These are phyloP conservation scores for Chrysoporthe deuterocubensis DNA, from an alignment of 2,329 filamentous ascomycete species.

Conservation along the genomic window DNA sequence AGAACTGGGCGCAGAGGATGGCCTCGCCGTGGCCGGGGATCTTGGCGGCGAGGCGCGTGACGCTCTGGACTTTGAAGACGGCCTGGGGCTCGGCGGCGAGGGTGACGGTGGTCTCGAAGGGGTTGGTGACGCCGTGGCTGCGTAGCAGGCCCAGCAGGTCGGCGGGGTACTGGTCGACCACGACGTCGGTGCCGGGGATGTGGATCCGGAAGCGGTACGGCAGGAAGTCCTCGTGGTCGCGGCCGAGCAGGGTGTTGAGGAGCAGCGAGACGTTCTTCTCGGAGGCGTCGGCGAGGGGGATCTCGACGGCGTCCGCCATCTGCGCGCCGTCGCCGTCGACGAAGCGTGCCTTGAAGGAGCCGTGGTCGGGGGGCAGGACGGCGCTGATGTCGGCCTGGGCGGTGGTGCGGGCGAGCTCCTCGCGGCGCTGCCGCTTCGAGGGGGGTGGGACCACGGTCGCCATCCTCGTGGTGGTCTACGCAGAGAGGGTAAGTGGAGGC, in stretches of 20 bases:
- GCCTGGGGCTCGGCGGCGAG: conserved; percentile 78
- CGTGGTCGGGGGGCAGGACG: conserved; percentile 69
- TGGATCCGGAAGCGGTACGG: conserved; percentile 66
- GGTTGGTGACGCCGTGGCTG: conserved; percentile 60
- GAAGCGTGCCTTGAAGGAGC: conserved; percentile 85
- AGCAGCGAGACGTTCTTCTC: conserved; percentile 89
- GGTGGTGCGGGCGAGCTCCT: conserved; percentile 70
- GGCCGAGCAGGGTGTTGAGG: conserved; percentile 77
- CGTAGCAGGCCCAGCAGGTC: conserved; percentile 59
- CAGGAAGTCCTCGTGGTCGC: conserved; percentile 62
- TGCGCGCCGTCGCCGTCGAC: conserved; percentile 78
- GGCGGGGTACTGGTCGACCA: conserved; percentile 60
- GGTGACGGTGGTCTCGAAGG: conserved; percentile 56
- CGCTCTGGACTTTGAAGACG: conserved; percentile 89
- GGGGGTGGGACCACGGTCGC: conserved; percentile 42
- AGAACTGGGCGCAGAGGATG: conserved; percentile 86
- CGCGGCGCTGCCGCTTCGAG: conserved; percentile 79
- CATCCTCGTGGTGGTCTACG: conserved; percentile 31
- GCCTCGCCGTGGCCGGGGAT: conserved; percentile 92
- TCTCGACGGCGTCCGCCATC: conserved; percentile 70
- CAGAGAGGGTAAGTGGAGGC: background rate
- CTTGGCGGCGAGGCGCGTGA: conserved; percentile 84
- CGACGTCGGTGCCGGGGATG: conserved; percentile 55
- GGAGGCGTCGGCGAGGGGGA: conserved; percentile 81
- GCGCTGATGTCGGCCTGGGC: conserved; percentile 76